phyloP scores from a whole-genome alignment of 2,329 filamentous ascomycete genomes.

The Ceratocystis ficicola region DNA sequence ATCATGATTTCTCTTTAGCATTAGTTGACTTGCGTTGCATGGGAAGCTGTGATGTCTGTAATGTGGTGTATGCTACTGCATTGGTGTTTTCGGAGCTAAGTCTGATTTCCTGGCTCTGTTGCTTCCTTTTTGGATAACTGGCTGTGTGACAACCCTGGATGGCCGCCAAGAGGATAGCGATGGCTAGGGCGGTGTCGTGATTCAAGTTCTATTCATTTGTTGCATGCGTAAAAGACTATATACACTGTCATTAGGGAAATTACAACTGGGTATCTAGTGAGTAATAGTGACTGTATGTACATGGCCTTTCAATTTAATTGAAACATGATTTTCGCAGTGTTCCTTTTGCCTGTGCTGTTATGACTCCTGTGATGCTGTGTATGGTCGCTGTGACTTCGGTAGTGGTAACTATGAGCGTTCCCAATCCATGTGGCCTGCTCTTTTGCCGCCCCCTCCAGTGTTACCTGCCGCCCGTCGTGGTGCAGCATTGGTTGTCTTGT shows the following conservation, averaged over 20 bases:
- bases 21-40: neutral
- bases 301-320: neutral
- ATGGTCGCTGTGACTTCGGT: neutral
- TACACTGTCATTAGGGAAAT: no score
- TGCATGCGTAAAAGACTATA: no score
- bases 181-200: no score
- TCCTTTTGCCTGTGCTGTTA: no score
- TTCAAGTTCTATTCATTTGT: no score
- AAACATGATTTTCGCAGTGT: no score
- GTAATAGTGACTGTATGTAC: neutral
- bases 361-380: neutral
- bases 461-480: neutral
- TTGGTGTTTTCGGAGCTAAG: neutral
- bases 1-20: neutral
- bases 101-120: no score
- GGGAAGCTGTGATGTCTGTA: neutral
- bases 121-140: no score
- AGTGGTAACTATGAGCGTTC: neutral
- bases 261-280: no score
- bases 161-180: no score
- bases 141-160: no score
- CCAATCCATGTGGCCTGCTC: neutral
- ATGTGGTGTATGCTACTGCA: neutral
- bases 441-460: neutral
- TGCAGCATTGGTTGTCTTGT: neutral